Evolutionary conservation across 2,329 filamentous ascomycete species (phyloP).

Genomic region (Colletotrichum coccodes): DNA sequence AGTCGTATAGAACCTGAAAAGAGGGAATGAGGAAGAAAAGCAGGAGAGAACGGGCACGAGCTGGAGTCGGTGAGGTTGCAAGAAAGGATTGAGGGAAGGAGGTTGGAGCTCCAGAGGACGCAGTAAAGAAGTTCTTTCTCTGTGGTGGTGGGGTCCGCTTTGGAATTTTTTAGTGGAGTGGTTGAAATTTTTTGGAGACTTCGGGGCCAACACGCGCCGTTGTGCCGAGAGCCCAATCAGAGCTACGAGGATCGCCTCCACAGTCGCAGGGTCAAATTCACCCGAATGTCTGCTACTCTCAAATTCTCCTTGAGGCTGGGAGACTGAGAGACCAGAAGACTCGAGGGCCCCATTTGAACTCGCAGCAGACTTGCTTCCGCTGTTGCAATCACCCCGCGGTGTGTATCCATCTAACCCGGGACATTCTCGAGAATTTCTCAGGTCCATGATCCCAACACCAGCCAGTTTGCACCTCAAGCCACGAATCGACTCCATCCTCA

Average conservation of each 20-base stretch:
- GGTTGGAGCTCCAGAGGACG: slow-evolving; percentile 22
- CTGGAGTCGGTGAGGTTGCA: slow-evolving; percentile 17
- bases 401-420: slow-evolving; percentile 15
- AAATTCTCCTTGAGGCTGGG: background rate
- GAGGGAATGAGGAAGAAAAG: background rate
- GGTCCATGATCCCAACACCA: slow-evolving; percentile 20
- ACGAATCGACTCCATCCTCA: slow-evolving; percentile 12
- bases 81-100: slow-evolving; percentile 33
- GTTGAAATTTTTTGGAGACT: slow-evolving; percentile 29
- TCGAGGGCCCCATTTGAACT: background rate
- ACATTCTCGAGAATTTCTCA: slow-evolving; percentile 34
- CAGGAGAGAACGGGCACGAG: slow-evolving; percentile 22
- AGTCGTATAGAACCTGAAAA: slow-evolving; percentile 32
- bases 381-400: background rate
- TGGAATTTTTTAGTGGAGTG: slow-evolving; percentile 32
- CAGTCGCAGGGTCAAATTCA: background rate
- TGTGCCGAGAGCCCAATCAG: slow-evolving; percentile 29
- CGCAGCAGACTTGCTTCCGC: background rate
- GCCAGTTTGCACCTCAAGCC: slow-evolving; percentile 15
- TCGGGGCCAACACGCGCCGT: slow-evolving; percentile 24
- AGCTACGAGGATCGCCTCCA: background rate
- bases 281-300: background rate
- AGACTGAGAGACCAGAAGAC: background rate
- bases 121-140: slow-evolving; percentile 30
- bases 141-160: slow-evolving; percentile 21